Evolutionary conservation across 352 stramenopile genomes (phyloP).

Genomic region (Pythium aphanidermatum): DNA sequence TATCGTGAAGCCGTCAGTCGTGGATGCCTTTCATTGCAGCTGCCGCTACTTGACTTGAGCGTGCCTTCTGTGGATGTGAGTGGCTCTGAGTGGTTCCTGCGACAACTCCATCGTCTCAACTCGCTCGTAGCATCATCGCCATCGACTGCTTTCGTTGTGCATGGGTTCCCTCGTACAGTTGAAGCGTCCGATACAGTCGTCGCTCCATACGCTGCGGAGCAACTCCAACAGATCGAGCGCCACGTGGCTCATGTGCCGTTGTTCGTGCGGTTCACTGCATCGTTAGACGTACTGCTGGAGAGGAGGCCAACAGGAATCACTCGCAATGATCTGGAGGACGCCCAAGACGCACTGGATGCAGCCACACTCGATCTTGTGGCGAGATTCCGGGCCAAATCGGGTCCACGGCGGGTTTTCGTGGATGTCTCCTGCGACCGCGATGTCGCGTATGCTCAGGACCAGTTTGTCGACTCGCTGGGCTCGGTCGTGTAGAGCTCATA

Average conservation of each 20-base stretch:
- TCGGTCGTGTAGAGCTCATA: too few relatives aligned
- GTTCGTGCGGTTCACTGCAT: constrained; percentile 34
- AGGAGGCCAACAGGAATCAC: constrained; percentile 20
- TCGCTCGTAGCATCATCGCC: constrained; percentile 18
- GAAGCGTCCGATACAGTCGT: constrained; percentile 2
- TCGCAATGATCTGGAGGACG: constrained; percentile 30
- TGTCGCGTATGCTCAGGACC: constrained; percentile 28
- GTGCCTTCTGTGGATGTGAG: background rate
- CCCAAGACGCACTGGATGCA: constrained; percentile 35
- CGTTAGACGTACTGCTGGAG: constrained; percentile 39
- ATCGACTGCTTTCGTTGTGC: constrained; percentile 24
- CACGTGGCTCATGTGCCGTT: constrained; percentile 16
- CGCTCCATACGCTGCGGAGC: constrained; percentile 38
- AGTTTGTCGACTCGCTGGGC: constrained; percentile 28
- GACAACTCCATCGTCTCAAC: constrained; percentile 11
- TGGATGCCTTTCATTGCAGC: constrained; percentile 21
- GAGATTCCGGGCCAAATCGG: constrained; percentile 12
- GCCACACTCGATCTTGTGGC: constrained; percentile 22
- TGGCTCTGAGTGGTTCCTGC: background rate
- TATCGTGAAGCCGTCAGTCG: constrained; percentile 23
- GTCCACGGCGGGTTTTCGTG: constrained; percentile 6
- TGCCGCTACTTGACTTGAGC: constrained; percentile 25
- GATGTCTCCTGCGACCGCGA: constrained; percentile 42
- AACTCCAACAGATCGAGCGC: constrained; percentile 36
- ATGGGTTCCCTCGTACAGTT: constrained; percentile 31